Evolutionary conservation across 2,329 filamentous ascomycete species (phyloP), one percentile per base, ranked within the genome.

Genomic region (Fusarium subglutinans): DNA sequence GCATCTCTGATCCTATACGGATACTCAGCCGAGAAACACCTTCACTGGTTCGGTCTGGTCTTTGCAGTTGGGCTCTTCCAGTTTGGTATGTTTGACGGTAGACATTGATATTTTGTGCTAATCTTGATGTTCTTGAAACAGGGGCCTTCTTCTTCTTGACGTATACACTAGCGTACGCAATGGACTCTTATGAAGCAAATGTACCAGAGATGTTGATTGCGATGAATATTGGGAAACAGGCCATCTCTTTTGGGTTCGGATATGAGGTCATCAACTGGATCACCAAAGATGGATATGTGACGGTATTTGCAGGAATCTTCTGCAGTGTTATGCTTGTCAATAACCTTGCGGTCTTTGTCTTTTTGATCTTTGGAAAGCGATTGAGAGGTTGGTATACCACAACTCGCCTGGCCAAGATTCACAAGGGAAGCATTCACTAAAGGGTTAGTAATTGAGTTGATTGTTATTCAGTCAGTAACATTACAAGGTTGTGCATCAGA

Each of bases 101-200:
- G 3, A 22, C 0, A n/a, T 30, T 12, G 17, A 4, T 11, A 14
- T 15, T 30, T 15, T 4, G 0, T 30, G 1, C 26, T 48, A 17
- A 48, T 11, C 6, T 4, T 6, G 26, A 11, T 22, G 3, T 30
- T 30, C 5, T 30, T 17, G 20, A 17, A n/a, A 48, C 3, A 48
- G 45, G 45, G 14, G 26, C 45, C 9, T 48, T 48, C 14, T 30
- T 48, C 20, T 48, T 30, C 26, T 30, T 48, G 26, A 48, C 45
- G 6, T 48, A 48, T 17, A 48, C 45, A 17, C 45, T 48, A 2
- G 45, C 45, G 14, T 48, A 48, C 26, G 45, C 45, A 17, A 48
- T 48, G 26, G 45, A 48, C 26, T 48, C 45, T 14, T 48, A 48
- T 48, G 45, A 48, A 48, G 45, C 45, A 30, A 48, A 48, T 48